phyloP scores from a whole-genome alignment of 768 basidiomycete species.

The Nevesoporus exiguus region DNA sequence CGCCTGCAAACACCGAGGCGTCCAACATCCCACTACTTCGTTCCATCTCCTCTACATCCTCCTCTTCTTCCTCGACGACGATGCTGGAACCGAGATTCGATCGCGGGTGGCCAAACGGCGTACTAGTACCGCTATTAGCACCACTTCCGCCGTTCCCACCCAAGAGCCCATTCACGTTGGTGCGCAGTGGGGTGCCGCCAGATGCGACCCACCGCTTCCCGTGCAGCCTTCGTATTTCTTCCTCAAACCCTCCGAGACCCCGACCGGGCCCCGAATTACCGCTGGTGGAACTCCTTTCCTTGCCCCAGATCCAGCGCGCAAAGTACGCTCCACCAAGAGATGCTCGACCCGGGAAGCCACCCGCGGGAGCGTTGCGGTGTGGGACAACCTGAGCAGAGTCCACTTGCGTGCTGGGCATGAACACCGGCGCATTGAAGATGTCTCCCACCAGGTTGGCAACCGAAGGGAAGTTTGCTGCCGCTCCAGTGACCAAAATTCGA shows the following conservation, averaged over 20 bases:
- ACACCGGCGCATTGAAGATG: constrained; percentile 78
- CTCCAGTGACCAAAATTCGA: constrained; percentile 68
- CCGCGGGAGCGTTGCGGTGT: constrained; percentile 71
- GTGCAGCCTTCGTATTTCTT: constrained; percentile 69
- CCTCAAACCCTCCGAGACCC: constrained; percentile 66
- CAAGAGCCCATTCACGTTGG: constrained; percentile 49
- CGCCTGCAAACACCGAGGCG: constrained; percentile 33
- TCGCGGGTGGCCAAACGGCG: constrained; percentile 56
- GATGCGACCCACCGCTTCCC: constrained; percentile 72
- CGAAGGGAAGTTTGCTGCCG: constrained; percentile 81
- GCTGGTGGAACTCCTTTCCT: constrained; percentile 41
- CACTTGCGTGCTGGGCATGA: constrained; percentile 70
- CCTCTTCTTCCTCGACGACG: constrained; percentile 74
- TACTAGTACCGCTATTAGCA: constrained; percentile 64
- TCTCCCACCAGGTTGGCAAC: constrained; percentile 79
- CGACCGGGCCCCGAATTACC: constrained; percentile 31
- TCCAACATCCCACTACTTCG: constrained; percentile 25
- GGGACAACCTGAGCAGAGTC: constrained; percentile 68
- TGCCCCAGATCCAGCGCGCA: constrained; percentile 84
- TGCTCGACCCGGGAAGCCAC: constrained; percentile 65
- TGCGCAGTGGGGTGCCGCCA: constrained; percentile 55
- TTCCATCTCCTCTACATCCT: constrained; percentile 62
- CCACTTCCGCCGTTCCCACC: constrained; percentile 41
- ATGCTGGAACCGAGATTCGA: constrained; percentile 51
- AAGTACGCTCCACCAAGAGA: constrained; percentile 74